Conservation (phyloP, 148 eudicot species). For the Dianthus caryophyllus region DNA sequence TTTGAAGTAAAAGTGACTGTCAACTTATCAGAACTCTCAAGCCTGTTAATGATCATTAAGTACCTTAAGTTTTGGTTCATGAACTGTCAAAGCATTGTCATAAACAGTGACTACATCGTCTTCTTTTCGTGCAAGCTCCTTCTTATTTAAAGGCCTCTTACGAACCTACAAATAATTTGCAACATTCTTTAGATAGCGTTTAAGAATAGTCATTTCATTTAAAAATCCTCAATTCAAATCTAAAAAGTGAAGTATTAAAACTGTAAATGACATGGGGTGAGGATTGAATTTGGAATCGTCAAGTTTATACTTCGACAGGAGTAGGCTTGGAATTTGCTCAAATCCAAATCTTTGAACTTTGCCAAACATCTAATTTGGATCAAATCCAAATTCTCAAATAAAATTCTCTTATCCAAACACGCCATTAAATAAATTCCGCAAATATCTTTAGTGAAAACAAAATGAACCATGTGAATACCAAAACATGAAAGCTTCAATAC, state of each 20-base stretch:
- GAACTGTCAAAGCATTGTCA: conserved; percentile 75
- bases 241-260: too few species aligned
- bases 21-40: conserved; percentile 4
- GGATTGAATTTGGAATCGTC: too few species aligned
- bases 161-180: conserved; percentile 54
- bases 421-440: conserved; percentile 3
- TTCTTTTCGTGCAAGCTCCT: conserved; percentile 88
- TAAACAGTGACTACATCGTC: conserved; percentile 81
- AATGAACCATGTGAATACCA: background rate
- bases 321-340: too few species aligned
- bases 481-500: too few species aligned
- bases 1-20: background rate
- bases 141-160: conserved; percentile 90
- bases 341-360: too few species aligned
- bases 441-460: background rate
- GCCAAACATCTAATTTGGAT: too few species aligned
- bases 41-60: conserved; percentile 7
- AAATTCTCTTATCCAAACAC: too few species aligned
- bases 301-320: too few species aligned
- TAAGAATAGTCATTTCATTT: too few species aligned
- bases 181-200: conserved; percentile 10
- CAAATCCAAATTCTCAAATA: too few species aligned
- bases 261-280: too few species aligned
- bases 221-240: too few species aligned
- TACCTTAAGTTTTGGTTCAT: conserved; percentile 95